Evolutionary conservation across 2,329 filamentous ascomycete genomes (phyloP).

Genomic region (Domatiomyces globalis): DNA sequence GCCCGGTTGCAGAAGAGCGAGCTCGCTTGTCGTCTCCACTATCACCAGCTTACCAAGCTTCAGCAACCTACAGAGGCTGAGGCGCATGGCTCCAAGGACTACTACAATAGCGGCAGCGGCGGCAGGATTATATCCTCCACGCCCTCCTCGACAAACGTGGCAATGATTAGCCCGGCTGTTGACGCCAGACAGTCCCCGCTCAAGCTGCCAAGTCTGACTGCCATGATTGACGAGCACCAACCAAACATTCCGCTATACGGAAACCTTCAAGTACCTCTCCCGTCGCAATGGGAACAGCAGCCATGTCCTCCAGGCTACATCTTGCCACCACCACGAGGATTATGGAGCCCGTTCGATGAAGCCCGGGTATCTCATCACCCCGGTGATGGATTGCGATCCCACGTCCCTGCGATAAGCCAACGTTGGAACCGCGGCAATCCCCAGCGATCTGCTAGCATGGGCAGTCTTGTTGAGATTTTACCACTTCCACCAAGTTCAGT

Average conservation of each 20-base stretch:
- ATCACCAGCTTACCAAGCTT: constrained; percentile 64
- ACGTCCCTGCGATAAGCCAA: background rate
- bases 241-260: background rate
- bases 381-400: background rate
- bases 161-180: background rate
- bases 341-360: background rate
- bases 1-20: constrained; percentile 77
- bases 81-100: background rate
- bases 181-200: background rate
- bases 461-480: background rate
- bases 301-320: background rate
- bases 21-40: constrained; percentile 73
- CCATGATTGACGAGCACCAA: background rate
- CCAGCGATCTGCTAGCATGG: background rate
- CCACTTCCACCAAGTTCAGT: background rate
- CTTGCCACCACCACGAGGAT: background rate
- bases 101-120: too few relatives aligned
- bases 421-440: background rate
- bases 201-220: background rate
- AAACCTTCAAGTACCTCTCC: background rate
- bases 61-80: background rate
- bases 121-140: background rate
- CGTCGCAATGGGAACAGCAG: background rate
- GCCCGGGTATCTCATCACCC: background rate
- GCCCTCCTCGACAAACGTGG: background rate